Base-by-base conservation (phyloP, 2,329 filamentous ascomycete genomes). In the Neofusicoccum umdonicola region DNA sequence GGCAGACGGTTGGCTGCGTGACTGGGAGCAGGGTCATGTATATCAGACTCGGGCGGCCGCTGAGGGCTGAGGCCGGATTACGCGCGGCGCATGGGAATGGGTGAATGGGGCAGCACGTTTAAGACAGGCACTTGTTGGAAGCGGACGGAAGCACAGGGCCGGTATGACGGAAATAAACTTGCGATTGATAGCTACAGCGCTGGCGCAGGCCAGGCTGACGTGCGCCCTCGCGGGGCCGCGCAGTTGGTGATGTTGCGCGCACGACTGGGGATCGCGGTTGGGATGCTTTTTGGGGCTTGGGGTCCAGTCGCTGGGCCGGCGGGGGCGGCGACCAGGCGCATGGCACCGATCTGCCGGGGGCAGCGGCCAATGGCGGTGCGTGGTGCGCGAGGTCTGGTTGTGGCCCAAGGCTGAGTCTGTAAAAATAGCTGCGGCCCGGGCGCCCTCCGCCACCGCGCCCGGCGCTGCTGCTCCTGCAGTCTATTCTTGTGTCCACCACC, bases 321-420 rank as follows among this genome's bases (percentile, higher is more conserved):
- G 50, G n/a, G 17, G 35, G 50, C 34, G 42, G 17, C 56, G 56
- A 58, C 56, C 56, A 58, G 56, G 39, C 56, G 56, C 41, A 47
- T 41, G 56, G 56, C 56, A 47, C 37, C 56, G 56, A 60, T 60
- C 56, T 60, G 56, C 41, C 56, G 56, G 56, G 39, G 56, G 27
- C 7, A 7, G 27, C n/a, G 27, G 3, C 27, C 41, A 60, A 47
- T 60, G 15, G 27, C 15, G 9, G 13, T 1, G 5, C 19, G 12
- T 31, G 27, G 27, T 31, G 27, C 27, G 1, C 3, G 7, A 2
- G 12, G 52, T 0, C 3, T 17, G 12, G 11, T 15, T 17, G 17
- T 22, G 37, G 39, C 19, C 39, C 39, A 60, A 47, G 56, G 56
- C 56, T 47, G 56, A 60, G 56, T 37, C n/a, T 35, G 42, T 60